Evolutionary conservation across 2,329 filamentous ascomycete genomes (phyloP).

Genomic region (Diplodia seriata): DNA sequence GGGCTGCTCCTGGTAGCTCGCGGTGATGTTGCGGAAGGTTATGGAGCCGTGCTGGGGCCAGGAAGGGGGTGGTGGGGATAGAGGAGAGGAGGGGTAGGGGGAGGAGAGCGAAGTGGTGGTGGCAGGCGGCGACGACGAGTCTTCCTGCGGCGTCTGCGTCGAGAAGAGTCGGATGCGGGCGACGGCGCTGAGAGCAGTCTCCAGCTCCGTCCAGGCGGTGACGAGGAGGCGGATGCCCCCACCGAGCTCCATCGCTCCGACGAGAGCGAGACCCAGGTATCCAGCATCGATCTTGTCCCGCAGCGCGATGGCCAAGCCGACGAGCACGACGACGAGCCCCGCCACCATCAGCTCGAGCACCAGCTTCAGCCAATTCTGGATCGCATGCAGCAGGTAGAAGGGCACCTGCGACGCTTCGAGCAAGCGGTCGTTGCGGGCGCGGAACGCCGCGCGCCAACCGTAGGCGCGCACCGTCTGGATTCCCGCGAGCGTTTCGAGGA

Average conservation of each 20-base stretch:
- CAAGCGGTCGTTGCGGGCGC: conserved; percentile 46
- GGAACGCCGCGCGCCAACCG: conserved; percentile 53
- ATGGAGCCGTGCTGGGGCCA: conserved; percentile 56
- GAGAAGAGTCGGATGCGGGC: conserved; percentile 62
- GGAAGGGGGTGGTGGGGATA: conserved; percentile 32
- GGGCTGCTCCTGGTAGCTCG: conserved; percentile 47
- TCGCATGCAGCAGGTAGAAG: conserved; percentile 55
- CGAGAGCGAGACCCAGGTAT: conserved; percentile 60
- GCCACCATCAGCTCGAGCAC: conserved; percentile 52
- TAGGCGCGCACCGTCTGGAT: conserved; percentile 60
- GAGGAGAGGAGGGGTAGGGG: conserved; percentile 45
- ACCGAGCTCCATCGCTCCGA: conserved; percentile 35
- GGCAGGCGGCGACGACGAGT: conserved; percentile 51
- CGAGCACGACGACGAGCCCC: conserved; percentile 49
- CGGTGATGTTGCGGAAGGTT: conserved; percentile 54
- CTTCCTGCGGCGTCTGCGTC: conserved; percentile 35
- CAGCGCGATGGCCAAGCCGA: conserved; percentile 43
- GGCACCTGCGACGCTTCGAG: conserved; percentile 54
- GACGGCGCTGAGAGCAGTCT: conserved; percentile 65
- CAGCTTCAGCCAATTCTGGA: conserved; percentile 55
- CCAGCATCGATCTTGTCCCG: conserved; percentile 54
- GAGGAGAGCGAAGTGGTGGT: conserved; percentile 57
- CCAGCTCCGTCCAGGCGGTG: conserved; percentile 62
- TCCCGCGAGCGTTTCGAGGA: conserved; percentile 58
- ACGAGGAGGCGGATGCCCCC: conserved; percentile 47